A percentile compares a stretch with the other conserved stretches of the same genome.
Conservation (phyloP, 805 yeast genomes). For the Lachancea sp. region DNA sequence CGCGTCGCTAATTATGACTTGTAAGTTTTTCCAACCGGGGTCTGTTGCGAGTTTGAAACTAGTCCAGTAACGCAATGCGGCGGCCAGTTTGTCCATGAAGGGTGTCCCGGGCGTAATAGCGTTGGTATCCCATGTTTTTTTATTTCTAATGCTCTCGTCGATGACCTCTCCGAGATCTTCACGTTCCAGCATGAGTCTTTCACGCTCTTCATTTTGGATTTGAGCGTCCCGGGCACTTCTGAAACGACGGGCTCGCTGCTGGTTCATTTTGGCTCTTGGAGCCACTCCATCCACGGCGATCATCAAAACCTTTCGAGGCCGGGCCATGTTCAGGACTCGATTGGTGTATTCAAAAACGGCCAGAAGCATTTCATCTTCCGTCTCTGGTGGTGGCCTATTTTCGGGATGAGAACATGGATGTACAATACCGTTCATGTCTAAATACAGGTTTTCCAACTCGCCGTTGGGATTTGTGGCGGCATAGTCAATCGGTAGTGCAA, state of each 20-base stretch:
- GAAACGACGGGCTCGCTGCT: constrained; percentile 89
- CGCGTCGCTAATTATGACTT: constrained; percentile 89
- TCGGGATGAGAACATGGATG: constrained; percentile 99
- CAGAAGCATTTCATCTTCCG: constrained; percentile 93
- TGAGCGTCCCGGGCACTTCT: constrained; percentile 87
- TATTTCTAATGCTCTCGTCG: constrained; percentile 66
- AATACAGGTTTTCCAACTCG: constrained; percentile 84
- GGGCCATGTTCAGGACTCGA: constrained; percentile 83
- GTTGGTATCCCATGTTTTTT: constrained; percentile 88
- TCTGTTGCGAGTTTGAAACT: constrained; percentile 81
- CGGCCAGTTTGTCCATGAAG: constrained; percentile 86
- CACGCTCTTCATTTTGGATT: constrained; percentile 65
- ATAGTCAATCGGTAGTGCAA: constrained; percentile 59
- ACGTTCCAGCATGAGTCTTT: constrained; percentile 34
- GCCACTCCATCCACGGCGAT: constrained; percentile 99
- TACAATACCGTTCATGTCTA: constrained; percentile 98
- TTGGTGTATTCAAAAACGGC: constrained; percentile 92
- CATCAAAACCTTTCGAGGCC: constrained; percentile 87
- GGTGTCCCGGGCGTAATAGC: constrained; percentile 99
- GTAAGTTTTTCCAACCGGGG: constrained; percentile 88
- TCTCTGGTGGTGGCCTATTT: constrained; percentile 89
- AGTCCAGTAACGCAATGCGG: constrained; percentile 82
- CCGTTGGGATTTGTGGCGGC: constrained; percentile 86
- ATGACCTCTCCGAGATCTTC: constrained; percentile 51
- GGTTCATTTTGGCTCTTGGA: constrained; percentile 97